Conservation (phyloP, 305 asterid genomes). For the Fraxinus velutina region DNA sequence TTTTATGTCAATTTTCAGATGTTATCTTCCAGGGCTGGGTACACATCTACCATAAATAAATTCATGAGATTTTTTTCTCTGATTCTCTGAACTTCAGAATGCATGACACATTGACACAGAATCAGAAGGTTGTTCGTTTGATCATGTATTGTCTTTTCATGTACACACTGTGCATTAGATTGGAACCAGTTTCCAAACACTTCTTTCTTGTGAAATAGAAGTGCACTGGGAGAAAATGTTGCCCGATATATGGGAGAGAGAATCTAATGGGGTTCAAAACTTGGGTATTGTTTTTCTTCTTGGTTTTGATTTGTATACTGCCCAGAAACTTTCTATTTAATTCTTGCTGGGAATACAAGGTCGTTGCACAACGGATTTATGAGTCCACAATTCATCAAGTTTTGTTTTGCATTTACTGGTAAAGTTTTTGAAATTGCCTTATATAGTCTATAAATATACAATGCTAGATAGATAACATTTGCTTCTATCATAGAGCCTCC, state of each 20-base stretch:
- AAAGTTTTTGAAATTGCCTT: conserved; percentile 1
- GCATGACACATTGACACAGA: neutral
- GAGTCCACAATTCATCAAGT: neutral
- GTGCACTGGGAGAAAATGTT: neutral
- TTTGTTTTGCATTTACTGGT: conserved; percentile 6
- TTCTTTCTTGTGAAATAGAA: neutral
- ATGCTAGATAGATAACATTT: neutral
- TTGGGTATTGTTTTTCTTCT: neutral
- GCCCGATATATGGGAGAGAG: neutral
- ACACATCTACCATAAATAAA: neutral
- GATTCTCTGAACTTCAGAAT: too few species aligned
- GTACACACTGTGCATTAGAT: neutral
- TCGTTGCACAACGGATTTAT: neutral
- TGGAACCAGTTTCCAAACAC: neutral
- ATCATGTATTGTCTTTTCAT: neutral
- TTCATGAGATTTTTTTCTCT: too few species aligned
- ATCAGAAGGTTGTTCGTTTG: neutral
- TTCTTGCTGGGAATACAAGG: neutral
- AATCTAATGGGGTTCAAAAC: neutral
- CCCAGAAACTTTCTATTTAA: neutral
- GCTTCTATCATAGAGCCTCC: conserved; percentile 21
- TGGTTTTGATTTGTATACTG: neutral
- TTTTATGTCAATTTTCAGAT: neutral
- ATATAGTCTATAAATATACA: neutral
- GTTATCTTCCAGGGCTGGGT: neutral